Evolutionary conservation across 495 filamentous ascomycete genomes (phyloP), one percentile per base, ranked within the genome.

Genomic region (Hypoxylon crocopeplum): DNA sequence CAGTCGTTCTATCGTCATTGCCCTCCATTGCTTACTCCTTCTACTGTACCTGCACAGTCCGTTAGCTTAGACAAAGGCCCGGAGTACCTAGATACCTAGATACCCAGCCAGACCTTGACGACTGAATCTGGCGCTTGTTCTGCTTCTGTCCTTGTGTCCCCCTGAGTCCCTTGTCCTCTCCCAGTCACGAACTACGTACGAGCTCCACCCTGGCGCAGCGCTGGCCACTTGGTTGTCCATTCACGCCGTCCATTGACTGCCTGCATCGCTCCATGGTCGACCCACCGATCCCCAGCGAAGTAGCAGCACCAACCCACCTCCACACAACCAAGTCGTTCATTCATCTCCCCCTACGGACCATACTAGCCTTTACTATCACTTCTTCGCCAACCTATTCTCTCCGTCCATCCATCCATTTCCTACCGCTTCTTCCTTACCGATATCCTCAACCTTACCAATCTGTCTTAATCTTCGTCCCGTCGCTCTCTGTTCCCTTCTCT

Each of bases 211-310:
- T 30, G 48, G 59, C 47, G 53, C 59, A 63, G 59, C 40, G 30
- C 5, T 16, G 38, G 24, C 44, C 45, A 44, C 24, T 38, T 44
- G 16, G 32, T 46, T 38, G 40, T 33, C 34, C 48, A 51, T 58
- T 59, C 60, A 50, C 66, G 40, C 59, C 60, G 55, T 64, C 50
- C 58, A 51, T 64, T 68, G 33, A 56, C 41, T 64, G 64, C 52
- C 59, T 66, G 59, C 64, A 67, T 70, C 52, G 60, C 64, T 75
- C 73, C 59, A 71, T 49, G 63, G 59, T 66, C 51, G 62, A 69
- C 51, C 68, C 70, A 68, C 68, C 66, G 59, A 67, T 60, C 62
- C n/a, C 56, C 36, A 62, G 59, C 39, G 12, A 41, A 52, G 44
- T 39, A 36, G 36, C 59, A 59, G 40, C 36, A 48, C 56, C 58